A percentile compares a stretch with the other conserved stretches of the same genome.
phyloP scores from a whole-genome alignment of 139 green algal genomes.

The Chara braunii region DNA sequence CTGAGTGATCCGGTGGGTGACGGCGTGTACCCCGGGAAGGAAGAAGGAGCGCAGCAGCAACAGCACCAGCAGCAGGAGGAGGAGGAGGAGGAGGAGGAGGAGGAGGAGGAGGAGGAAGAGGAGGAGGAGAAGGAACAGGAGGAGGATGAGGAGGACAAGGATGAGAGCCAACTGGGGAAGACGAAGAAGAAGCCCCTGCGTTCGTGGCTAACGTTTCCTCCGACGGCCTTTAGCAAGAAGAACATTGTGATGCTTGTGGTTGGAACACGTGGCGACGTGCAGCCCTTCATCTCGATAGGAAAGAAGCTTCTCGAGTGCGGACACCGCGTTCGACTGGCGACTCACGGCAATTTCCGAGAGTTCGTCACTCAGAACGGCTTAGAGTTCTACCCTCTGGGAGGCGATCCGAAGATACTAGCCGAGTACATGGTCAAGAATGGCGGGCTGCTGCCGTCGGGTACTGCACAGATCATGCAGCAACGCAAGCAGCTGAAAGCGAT shows the following conservation, averaged over 20 bases:
- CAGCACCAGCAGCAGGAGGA: background rate
- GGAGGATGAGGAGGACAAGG: background rate
- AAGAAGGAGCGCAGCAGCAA: background rate
- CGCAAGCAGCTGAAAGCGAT: conserved; percentile 40
- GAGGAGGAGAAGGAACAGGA: background rate
- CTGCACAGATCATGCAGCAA: conserved; percentile 22
- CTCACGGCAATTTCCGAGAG: background rate
- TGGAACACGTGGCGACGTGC: conserved; percentile 67
- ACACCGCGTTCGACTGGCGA: conserved; percentile 43
- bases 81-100: background rate
- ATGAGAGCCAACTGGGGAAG: background rate
- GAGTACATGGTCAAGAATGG: conserved; percentile 55
- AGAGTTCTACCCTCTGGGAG: conserved; percentile 66
- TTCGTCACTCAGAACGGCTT: conserved; percentile 55
- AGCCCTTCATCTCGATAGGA: conserved; percentile 67
- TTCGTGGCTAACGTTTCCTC: background rate
- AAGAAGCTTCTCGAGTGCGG: conserved; percentile 49
- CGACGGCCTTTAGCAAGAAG: background rate
- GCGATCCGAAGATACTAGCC: conserved; percentile 54
- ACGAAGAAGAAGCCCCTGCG: background rate
- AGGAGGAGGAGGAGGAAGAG: background rate
- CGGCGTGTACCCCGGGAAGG: background rate
- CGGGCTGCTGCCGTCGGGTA: conserved; percentile 25
- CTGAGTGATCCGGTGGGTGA: background rate
- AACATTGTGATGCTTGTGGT: conserved; percentile 51